Base-by-base conservation (phyloP, 2,329 filamentous ascomycete genomes). In the Epichloe baconii region DNA sequence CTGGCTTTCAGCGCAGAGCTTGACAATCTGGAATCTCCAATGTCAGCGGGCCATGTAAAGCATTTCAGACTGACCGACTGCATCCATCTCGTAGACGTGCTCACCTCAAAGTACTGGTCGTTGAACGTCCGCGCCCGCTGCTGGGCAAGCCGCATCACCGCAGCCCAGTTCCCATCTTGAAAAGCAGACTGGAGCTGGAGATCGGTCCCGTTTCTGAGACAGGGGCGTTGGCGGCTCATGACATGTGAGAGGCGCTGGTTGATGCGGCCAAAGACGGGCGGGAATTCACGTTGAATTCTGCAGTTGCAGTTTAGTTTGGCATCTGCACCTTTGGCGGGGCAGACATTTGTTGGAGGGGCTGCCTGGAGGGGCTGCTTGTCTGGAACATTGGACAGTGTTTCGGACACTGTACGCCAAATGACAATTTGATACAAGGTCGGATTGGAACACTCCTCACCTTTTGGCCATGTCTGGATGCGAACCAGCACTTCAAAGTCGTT, bases 101-200 rank as follows among this genome's bases (percentile, higher is more conserved):
- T 52, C 58, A 79, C 76, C 66, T 78, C 71, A 57, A 75, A 80
- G 58, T 80, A 81, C 7, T 73, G 67, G 42, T 80, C 77, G 48
- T 77, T 76, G 42, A 68, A 68, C 2, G 67, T 62, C 56, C 71
- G 72, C 52, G 68, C 66, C 31, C 75, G 68, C 62, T 77, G 74
- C 54, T 76, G 73, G 14, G 78, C 77, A 14, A 79, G 67, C 31
- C 72, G 75, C 26, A 73, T 66, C 49, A 72, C 76, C 15, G 66
- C 65, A 17, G 67, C 57, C 78, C 77, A 82, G 62, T 76, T 77
- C 48, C 72, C 68, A 50, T 78, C 75, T 41, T 69, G 67, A 52
- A 78, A 82, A 49, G 76, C 76, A 14, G 71, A 69, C 64, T 79
- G 74, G 10, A 82, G 68, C 66, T 77, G 73, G 48, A 76, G 66